Evolutionary conservation across 768 basidiomycete species (phyloP).

Genomic region (Rhizopogon salebrosus): DNA sequence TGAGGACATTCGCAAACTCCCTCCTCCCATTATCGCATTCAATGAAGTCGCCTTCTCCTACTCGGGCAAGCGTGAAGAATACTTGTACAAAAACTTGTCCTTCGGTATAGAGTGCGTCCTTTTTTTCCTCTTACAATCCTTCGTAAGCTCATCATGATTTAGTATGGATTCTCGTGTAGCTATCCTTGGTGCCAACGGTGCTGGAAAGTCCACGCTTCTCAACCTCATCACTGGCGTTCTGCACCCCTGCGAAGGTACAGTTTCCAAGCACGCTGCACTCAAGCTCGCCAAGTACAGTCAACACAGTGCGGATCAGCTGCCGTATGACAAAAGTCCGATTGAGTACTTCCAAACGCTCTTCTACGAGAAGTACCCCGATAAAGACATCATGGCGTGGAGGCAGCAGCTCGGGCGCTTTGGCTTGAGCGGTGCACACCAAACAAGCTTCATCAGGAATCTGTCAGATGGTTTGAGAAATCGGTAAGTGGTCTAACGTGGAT

Average conservation of each 20-base stretch:
- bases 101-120: slow-evolving; percentile 91
- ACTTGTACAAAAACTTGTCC: slow-evolving; percentile 82
- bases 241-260: slow-evolving; percentile 77
- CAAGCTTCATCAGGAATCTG: slow-evolving; percentile 86
- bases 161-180: slow-evolving; percentile 95
- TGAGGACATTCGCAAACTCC: slow-evolving; percentile 88
- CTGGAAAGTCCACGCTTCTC: slow-evolving; percentile 89
- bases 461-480: slow-evolving; percentile 96
- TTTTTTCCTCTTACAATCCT: slow-evolving; percentile 1
- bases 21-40: slow-evolving; percentile 97
- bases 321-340: slow-evolving; percentile 84
- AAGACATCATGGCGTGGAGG: slow-evolving; percentile 89
- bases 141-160: not conserved
- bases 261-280: slow-evolving; percentile 83
- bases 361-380: slow-evolving; percentile 82
- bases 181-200: slow-evolving; percentile 94
- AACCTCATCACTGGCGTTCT: slow-evolving; percentile 83
- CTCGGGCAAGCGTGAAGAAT: slow-evolving; percentile 83
- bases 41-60: slow-evolving; percentile 93
- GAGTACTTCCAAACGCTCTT: slow-evolving; percentile 91
- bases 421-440: slow-evolving; percentile 90
- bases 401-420: slow-evolving; percentile 95
- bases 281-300: slow-evolving; percentile 99
- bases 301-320: slow-evolving; percentile 97
- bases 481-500: slow-evolving; percentile 34